Evolutionary conservation across 108 stramenopile genomes (phyloP).

Genomic region (Parmales sp.): DNA sequence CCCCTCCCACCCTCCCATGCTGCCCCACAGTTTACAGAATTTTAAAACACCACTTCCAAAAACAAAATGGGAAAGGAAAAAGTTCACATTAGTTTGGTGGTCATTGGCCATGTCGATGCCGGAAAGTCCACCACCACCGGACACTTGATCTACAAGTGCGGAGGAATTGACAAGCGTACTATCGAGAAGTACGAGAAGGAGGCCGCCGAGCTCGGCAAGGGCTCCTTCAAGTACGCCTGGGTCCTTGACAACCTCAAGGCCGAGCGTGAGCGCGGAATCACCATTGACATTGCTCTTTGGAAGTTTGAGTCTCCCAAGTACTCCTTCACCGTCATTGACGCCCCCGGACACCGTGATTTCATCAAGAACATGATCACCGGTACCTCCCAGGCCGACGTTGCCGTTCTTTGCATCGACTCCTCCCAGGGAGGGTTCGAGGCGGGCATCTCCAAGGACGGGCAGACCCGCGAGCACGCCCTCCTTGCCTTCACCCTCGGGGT

Average conservation of each 20-base stretch:
- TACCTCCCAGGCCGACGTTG: slow-evolving; percentile 88
- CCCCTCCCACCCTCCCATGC: too few species aligned
- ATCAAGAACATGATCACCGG: slow-evolving; percentile 94
- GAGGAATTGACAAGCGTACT: slow-evolving; percentile 82
- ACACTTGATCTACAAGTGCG: slow-evolving; percentile 81
- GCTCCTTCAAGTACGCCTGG: slow-evolving; percentile 91
- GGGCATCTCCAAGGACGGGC: slow-evolving; percentile 79
- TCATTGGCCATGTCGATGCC: slow-evolving; percentile 72
- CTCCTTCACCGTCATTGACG: slow-evolving; percentile 85
- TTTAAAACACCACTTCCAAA: not conserved
- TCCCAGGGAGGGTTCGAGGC: slow-evolving; percentile 75
- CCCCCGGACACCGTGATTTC: slow-evolving; percentile 86
- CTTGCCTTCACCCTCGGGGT: slow-evolving; percentile 90
- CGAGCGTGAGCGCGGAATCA: slow-evolving; percentile 91
- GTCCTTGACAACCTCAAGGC: slow-evolving; percentile 89
- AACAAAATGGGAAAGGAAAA: slow-evolving; percentile 43
- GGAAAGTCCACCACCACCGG: slow-evolving; percentile 94
- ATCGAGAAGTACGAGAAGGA: slow-evolving; percentile 95
- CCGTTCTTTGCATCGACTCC: slow-evolving; percentile 76
- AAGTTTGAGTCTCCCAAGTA: slow-evolving; percentile 83
- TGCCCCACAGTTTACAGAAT: too few species aligned
- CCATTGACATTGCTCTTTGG: slow-evolving; percentile 87
- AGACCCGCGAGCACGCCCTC: slow-evolving; percentile 84
- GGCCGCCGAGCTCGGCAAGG: slow-evolving; percentile 82
- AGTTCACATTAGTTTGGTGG: slow-evolving; percentile 55